Base-by-base conservation (phyloP, 2,329 filamentous ascomycete genomes). In the Aureobasidium sp. region DNA sequence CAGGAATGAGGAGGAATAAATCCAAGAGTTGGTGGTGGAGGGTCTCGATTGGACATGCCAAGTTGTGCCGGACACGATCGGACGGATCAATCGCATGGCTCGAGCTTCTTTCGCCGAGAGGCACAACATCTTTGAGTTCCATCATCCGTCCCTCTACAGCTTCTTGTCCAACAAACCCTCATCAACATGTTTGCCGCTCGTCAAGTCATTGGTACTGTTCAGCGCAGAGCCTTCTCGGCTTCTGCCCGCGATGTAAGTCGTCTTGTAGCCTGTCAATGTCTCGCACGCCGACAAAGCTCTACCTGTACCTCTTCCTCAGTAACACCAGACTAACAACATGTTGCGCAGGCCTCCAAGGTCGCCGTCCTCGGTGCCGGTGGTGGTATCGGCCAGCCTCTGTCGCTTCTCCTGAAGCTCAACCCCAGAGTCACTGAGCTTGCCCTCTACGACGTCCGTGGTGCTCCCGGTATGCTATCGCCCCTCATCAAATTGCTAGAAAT, bases 361-460 rank as follows among this genome's bases (percentile, higher is more conserved):
- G 86, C 92, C 75, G 91, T 99, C 70, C 90, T 97, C 77, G 94
- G 94, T 83, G 94, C 94, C 70, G 89, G 89, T 74, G 94, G 94
- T 81, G 94, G 94, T 79, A 99, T 99, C 81, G 94, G 94, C 78
- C 94, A 99, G 78, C 94, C 94, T 74, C 83, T 99, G 73, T 99
- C 94, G 63, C 89, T 99, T 69, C 88, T 99, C 75, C 86, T 99
- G 79, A 99, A 99, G 91, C 87, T 97, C 76, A 97, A 97, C 88
- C 91, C 92, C 71, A 86, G 90, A 74, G 93, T 97, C 71, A 88
- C 85, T 72, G 87, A 97, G 78, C 90, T 99, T 72, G 90, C 93
- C 67, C 90, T 99, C 73, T 99, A 97, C 83, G 94, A 99, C 81
- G 96, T 99, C 81, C 89, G 90, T 74, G 88, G 91, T 74, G 93